phyloP scores from a whole-genome alignment of 2,329 filamentous ascomycete species.

The Plectosphaerella sp. region DNA sequence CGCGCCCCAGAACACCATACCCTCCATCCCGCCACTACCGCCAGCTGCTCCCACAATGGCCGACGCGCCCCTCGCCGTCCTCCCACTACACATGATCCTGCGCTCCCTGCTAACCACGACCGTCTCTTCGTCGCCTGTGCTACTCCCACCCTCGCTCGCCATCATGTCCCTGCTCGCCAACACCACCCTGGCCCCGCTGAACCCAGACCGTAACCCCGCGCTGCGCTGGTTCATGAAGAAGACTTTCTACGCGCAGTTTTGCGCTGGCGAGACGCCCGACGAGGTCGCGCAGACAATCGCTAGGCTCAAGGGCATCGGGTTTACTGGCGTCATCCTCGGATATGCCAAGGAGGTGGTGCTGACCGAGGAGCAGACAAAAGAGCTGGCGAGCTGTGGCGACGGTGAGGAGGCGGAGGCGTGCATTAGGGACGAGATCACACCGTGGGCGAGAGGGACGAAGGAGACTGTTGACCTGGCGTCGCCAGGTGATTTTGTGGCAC shows the following conservation, averaged over 20 bases:
- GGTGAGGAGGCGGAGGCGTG: slow-evolving; percentile 43
- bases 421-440: slow-evolving; percentile 56
- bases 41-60: slow-evolving; percentile 1
- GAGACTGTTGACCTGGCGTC: slow-evolving; percentile 69
- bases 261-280: slow-evolving; percentile 67
- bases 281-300: slow-evolving; percentile 73
- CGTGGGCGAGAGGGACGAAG: slow-evolving; percentile 71
- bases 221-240: slow-evolving; percentile 68
- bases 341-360: slow-evolving; percentile 81
- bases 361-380: slow-evolving; percentile 44
- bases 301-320: slow-evolving; percentile 69
- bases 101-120: slow-evolving; percentile 66
- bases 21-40: not conserved
- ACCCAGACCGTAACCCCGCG: slow-evolving; percentile 70
- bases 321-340: slow-evolving; percentile 76
- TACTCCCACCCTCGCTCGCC: slow-evolving; percentile 66
- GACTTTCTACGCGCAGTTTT: slow-evolving; percentile 90
- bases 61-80: slow-evolving; percentile 51
- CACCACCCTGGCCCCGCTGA: slow-evolving; percentile 60
- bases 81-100: slow-evolving; percentile 62
- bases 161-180: slow-evolving; percentile 67
- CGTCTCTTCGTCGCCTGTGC: slow-evolving; percentile 64
- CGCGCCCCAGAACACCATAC: not conserved
- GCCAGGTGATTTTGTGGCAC: slow-evolving; percentile 57
- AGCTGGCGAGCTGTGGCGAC: slow-evolving; percentile 37